Conservation (phyloP, 2,329 filamentous ascomycete species). For the Neonectria coccinea region DNA sequence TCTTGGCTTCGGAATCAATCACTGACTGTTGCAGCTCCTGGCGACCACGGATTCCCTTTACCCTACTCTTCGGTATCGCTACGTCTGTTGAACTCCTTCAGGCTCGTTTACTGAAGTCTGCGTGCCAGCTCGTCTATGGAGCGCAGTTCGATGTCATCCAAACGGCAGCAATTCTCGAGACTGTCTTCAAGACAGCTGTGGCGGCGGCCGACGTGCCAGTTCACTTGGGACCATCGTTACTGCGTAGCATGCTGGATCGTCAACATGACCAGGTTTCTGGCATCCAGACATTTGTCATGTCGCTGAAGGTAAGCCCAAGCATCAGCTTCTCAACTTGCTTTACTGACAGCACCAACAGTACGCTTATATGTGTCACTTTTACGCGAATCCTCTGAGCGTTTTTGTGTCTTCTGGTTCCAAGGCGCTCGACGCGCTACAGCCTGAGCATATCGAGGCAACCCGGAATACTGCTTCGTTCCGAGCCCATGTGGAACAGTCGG, state of each 20-base stretch:
- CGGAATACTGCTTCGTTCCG: slow-evolving; percentile 78
- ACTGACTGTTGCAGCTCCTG: slow-evolving; percentile 64
- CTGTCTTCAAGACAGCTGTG: slow-evolving; percentile 75
- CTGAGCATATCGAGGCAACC: slow-evolving; percentile 74
- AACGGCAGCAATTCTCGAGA: slow-evolving; percentile 77
- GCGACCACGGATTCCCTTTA: slow-evolving; percentile 81
- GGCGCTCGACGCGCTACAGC: slow-evolving; percentile 56
- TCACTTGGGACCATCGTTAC: slow-evolving; percentile 72
- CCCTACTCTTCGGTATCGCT: slow-evolving; percentile 81
- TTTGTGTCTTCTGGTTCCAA: slow-evolving; percentile 59
- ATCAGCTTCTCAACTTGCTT: not conserved
- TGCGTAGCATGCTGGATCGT: slow-evolving; percentile 73
- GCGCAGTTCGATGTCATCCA: slow-evolving; percentile 83
- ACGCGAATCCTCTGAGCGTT: slow-evolving; percentile 79
- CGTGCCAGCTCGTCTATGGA: slow-evolving; percentile 75
- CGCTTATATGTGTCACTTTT: slow-evolving; percentile 88
- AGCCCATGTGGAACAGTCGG: slow-evolving; percentile 59
- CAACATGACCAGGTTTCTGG: slow-evolving; percentile 83
- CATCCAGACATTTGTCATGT: slow-evolving; percentile 77
- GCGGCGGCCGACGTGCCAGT: slow-evolving; percentile 67
- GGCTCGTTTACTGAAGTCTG: slow-evolving; percentile 76
- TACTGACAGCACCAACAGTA: slow-evolving; percentile 63
- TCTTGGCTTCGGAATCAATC: not conserved
- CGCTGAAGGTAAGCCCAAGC: slow-evolving; percentile 67
- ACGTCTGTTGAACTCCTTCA: slow-evolving; percentile 86